Conservation (phyloP, 2,329 filamentous ascomycete species). For the Tolypocladium ovalisporum region DNA sequence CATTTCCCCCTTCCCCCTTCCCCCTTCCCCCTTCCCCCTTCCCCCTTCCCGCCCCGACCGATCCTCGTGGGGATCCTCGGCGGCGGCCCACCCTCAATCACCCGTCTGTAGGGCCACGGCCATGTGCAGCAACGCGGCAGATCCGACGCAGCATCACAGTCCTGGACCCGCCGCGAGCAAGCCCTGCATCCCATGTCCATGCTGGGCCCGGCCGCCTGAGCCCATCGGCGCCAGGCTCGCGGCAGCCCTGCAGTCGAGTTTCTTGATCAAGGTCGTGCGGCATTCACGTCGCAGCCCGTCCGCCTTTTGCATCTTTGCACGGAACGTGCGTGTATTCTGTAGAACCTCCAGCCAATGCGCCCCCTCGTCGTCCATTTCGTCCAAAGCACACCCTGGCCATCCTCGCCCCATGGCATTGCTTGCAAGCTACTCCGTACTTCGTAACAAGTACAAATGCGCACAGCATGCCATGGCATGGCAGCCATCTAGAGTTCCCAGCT, state of each 20-base stretch:
- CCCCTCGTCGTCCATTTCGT: no score
- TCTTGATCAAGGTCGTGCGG: background rate
- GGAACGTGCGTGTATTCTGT: no score
- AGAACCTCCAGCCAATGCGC: no score
- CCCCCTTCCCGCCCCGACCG: background rate
- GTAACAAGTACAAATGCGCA: no score
- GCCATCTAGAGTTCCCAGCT: no score
- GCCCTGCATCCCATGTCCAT: background rate
- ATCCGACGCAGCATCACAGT: no score
- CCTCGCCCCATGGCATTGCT: background rate
- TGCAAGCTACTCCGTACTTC: no score
- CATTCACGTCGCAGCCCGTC: background rate
- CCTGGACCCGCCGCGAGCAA: background rate
- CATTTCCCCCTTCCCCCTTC: background rate
- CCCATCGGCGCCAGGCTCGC: background rate
- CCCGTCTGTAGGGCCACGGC: background rate
- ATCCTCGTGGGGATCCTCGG: background rate
- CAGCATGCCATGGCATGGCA: background rate
- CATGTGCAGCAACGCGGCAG: background rate
- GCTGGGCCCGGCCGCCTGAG: background rate
- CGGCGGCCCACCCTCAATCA: background rate
- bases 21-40: background rate
- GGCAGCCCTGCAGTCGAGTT: background rate
- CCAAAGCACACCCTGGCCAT: background rate
- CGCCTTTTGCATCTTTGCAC: background rate